A percentile compares a stretch with the other conserved stretches of the same genome.
Conservation (phyloP, 371 early-diverging fungal genomes). For the Nosema granulosis region DNA sequence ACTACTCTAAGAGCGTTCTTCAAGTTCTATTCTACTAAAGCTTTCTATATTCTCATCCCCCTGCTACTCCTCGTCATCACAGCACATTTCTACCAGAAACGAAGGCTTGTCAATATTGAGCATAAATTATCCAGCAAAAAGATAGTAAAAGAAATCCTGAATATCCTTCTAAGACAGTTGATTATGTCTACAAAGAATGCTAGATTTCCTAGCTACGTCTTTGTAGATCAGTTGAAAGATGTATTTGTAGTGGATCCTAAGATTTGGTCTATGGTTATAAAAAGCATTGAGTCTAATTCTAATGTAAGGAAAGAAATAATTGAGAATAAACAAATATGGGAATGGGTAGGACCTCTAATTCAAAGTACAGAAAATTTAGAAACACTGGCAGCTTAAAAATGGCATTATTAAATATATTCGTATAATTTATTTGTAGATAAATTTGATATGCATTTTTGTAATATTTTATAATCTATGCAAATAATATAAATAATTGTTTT, state of each 20-base stretch:
- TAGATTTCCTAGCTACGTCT: constrained; percentile 36
- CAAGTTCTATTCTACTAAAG: constrained; percentile 27
- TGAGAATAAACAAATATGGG: constrained; percentile 37
- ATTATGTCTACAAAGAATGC: constrained; percentile 44
- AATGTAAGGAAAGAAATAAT: constrained; percentile 33
- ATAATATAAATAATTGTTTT: neutral
- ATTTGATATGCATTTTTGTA: neutral
- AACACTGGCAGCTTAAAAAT: too few species aligned
- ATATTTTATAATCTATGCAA: neutral
- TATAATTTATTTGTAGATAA: too few species aligned
- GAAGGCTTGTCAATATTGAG: neutral
- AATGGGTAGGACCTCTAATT: constrained; percentile 58
- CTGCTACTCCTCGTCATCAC: constrained; percentile 7
- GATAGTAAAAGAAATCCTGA: constrained; percentile 38
- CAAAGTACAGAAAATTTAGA: too few species aligned
- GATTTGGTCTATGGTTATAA: constrained; percentile 42
- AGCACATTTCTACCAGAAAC: constrained; percentile 13
- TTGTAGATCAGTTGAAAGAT: constrained; percentile 48
- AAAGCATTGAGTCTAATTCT: constrained; percentile 41
- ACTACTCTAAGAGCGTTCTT: constrained; percentile 27
- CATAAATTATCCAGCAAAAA: constrained; percentile 8
- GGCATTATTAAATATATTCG: too few species aligned
- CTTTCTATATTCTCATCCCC: constrained; percentile 10
- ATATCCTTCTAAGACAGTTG: constrained; percentile 47
- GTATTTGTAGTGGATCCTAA: constrained; percentile 38